Conservation (phyloP, 768 basidiomycete genomes). For the Porphyrellus cyaneotinctus region DNA sequence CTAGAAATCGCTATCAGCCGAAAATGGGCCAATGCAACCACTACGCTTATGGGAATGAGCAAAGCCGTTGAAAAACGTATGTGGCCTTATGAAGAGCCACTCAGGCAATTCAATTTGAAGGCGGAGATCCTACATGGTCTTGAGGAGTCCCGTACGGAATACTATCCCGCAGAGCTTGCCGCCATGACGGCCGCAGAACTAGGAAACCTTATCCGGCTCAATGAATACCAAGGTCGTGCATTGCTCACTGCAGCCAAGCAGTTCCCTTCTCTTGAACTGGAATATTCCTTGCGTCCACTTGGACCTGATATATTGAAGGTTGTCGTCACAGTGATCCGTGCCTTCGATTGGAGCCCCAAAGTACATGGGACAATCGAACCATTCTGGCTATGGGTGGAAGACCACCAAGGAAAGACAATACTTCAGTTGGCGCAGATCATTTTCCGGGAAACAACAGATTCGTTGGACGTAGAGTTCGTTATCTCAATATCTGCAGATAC, state of each 20-base stretch:
- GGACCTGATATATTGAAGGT: slow-evolving; percentile 81
- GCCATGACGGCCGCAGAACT: slow-evolving; percentile 60
- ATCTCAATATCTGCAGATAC: slow-evolving; percentile 63
- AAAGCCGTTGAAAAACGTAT: slow-evolving; percentile 89
- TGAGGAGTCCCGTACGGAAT: slow-evolving; percentile 77
- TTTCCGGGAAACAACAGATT: slow-evolving; percentile 61
- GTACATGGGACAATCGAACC: slow-evolving; percentile 75
- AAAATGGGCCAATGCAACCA: slow-evolving; percentile 83
- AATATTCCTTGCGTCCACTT: slow-evolving; percentile 73
- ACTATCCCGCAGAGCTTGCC: slow-evolving; percentile 69
- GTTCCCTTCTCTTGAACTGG: slow-evolving; percentile 71
- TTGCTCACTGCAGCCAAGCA: slow-evolving; percentile 76
- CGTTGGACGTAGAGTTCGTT: slow-evolving; percentile 69
- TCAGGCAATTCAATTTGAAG: slow-evolving; percentile 78
- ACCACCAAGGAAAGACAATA: slow-evolving; percentile 74
- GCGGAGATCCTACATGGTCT: slow-evolving; percentile 75
- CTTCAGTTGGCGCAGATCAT: slow-evolving; percentile 73
- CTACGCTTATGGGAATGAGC: slow-evolving; percentile 82
- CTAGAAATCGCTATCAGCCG: slow-evolving; percentile 91
- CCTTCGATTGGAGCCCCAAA: slow-evolving; percentile 78
- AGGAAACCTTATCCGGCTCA: slow-evolving; percentile 79
- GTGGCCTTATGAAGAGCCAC: slow-evolving; percentile 93
- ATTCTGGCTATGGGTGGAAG: slow-evolving; percentile 97
- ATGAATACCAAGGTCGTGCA: slow-evolving; percentile 78
- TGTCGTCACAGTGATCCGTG: slow-evolving; percentile 52